A percentile compares a stretch with the other conserved stretches of the same genome.
Conservation (phyloP, 768 basidiomycete species). For the Lyophyllum shimeji region DNA sequence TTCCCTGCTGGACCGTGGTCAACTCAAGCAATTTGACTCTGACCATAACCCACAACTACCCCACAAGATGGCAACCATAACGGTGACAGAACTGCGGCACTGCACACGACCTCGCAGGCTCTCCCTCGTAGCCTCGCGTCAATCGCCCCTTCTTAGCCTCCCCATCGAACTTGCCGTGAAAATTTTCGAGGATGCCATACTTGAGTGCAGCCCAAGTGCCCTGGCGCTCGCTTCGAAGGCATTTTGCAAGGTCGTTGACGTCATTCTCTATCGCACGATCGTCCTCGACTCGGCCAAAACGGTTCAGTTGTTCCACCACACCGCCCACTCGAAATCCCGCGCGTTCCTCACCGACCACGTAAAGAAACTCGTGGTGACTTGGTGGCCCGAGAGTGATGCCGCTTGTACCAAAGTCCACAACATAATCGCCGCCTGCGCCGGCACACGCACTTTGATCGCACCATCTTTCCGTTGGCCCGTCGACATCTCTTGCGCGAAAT, state of each 20-base stretch:
- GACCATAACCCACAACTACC: neutral
- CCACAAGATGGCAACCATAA: slow-evolving; percentile 11
- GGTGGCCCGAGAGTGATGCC: slow-evolving; percentile 17
- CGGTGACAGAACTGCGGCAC: slow-evolving; percentile 4
- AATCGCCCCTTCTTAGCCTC: slow-evolving; percentile 29
- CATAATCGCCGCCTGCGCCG: slow-evolving; percentile 33
- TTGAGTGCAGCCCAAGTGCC: slow-evolving; percentile 25
- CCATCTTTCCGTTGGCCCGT: slow-evolving; percentile 23
- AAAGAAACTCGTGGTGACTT: slow-evolving; percentile 36
- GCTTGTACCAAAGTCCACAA: slow-evolving; percentile 20
- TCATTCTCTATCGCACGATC: slow-evolving; percentile 38
- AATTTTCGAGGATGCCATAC: slow-evolving; percentile 35
- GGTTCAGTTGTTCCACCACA: slow-evolving; percentile 36
- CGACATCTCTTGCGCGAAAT: slow-evolving; percentile 15
- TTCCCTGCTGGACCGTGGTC: neutral
- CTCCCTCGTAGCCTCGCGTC: slow-evolving; percentile 17
- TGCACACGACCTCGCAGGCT: slow-evolving; percentile 9
- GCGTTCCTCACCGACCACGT: slow-evolving; percentile 30
- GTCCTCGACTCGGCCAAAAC: slow-evolving; percentile 29
- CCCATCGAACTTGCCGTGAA: slow-evolving; percentile 37
- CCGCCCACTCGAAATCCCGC: slow-evolving; percentile 24
- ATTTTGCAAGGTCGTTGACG: slow-evolving; percentile 31
- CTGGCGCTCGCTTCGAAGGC: slow-evolving; percentile 30
- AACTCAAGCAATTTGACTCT: neutral
- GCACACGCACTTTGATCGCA: slow-evolving; percentile 28